Percentiles rank a stretch among this genome's conserved stretches.
Conservation (phyloP, 2,329 filamentous ascomycete species). For the Pseudogymnoascus sp. region DNA sequence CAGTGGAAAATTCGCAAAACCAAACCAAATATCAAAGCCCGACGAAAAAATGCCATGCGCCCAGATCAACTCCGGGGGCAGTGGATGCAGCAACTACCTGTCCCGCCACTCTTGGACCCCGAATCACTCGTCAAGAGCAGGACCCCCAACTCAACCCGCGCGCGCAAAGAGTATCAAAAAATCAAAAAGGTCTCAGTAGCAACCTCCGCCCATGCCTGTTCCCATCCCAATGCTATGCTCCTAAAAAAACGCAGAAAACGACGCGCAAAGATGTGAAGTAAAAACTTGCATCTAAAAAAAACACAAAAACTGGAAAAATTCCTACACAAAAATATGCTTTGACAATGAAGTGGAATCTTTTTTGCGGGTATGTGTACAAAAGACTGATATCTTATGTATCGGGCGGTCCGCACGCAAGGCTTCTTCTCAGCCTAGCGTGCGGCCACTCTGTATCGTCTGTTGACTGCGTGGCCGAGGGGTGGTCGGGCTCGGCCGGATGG, state of each 20-base stretch:
- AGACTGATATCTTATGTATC: constrained; percentile 1
- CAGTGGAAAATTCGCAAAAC: neutral
- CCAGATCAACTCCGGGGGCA: neutral
- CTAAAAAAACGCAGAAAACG: neutral
- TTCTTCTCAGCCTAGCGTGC: constrained; percentile 24
- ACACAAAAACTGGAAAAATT: neutral
- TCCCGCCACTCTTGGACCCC: neutral
- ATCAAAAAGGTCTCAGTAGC: neutral
- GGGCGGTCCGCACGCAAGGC: neutral
- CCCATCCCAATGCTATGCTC: neutral
- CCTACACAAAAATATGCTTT: neutral
- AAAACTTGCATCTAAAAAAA: constrained; percentile 2
- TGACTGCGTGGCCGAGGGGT: constrained; percentile 25
- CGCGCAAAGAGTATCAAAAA: neutral
- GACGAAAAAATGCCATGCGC: neutral
- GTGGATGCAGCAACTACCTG: neutral
- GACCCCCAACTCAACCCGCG: neutral
- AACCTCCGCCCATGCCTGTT: neutral
- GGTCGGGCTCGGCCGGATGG: constrained; percentile 22
- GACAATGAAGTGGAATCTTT: constrained; percentile 5
- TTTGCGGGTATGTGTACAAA: neutral
- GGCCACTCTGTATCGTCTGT: constrained; percentile 28
- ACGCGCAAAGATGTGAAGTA: neutral
- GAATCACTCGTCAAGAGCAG: neutral
- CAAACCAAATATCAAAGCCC: neutral